Percentiles rank a stretch among this genome's conserved stretches.
These are phyloP conservation scores for Gentiana dahurica DNA, from an alignment of 257 asterid species.

Conservation along the genomic window DNA sequence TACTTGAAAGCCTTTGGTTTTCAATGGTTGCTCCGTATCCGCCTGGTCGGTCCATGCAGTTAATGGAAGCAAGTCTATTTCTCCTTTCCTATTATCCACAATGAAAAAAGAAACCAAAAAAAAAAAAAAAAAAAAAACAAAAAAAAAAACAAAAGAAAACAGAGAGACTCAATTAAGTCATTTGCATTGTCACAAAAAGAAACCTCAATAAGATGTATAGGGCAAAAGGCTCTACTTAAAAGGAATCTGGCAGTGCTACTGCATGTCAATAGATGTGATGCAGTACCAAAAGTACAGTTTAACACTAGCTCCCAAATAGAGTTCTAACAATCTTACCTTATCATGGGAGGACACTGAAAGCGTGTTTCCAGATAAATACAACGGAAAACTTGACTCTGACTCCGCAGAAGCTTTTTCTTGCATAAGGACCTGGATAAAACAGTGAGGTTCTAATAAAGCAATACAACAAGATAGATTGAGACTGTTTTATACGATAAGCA, in stretches of 20 bases:
- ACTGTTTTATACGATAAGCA: background rate
- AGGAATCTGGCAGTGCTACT: too few relatives aligned
- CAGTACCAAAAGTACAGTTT: background rate
- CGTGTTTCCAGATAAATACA: conserved; percentile 22
- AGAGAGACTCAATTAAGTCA: background rate
- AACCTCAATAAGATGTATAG: too few relatives aligned
- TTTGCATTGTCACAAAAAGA: background rate
- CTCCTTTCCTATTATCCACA: conserved; percentile 26
- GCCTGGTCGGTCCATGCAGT: conserved; percentile 18
- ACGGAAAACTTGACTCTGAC: conserved; percentile 22
- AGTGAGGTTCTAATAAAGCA: conserved; percentile 6
- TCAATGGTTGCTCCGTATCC: conserved; percentile 25
- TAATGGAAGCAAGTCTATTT: conserved; percentile 17
- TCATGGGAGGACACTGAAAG: conserved; percentile 16
- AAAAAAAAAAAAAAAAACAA: conserved; percentile 5
- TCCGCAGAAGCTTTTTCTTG: conserved; percentile 22
- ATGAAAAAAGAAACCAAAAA: background rate
- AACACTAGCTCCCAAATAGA: background rate
- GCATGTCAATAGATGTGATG: too few relatives aligned
- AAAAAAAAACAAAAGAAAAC: background rate
- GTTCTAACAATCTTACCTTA: conserved; percentile 22
- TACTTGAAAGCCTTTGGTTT: conserved; percentile 36
- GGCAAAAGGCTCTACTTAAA: too few relatives aligned
- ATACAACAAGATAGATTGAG: conserved; percentile 6
- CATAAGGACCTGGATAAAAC: conserved; percentile 26